Percentiles rank a stretch among this genome's conserved stretches.
phyloP scores from a whole-genome alignment of 108 stramenopile genomes.

The Skeletonema menzelii region DNA sequence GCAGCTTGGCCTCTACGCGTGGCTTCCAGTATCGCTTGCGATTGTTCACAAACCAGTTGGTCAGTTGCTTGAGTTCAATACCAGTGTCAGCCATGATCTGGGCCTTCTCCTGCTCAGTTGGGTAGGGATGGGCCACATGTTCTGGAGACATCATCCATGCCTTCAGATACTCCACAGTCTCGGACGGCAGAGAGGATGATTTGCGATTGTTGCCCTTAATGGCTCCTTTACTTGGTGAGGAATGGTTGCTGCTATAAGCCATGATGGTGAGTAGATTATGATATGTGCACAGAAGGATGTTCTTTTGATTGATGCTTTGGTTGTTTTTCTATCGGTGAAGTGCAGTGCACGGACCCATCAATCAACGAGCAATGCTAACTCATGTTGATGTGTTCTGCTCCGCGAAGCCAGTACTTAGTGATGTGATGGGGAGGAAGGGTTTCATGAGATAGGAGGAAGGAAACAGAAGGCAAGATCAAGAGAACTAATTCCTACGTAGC shows the following conservation, averaged over 20 bases:
- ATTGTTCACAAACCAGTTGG: slow-evolving; percentile 95
- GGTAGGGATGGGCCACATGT: slow-evolving; percentile 91
- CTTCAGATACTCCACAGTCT: slow-evolving; percentile 91
- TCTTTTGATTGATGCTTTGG: not conserved
- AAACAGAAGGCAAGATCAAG: not conserved
- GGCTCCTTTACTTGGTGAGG: not conserved
- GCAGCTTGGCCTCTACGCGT: slow-evolving; percentile 74
- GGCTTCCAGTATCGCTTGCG: slow-evolving; percentile 92
- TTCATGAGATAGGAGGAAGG: not conserved
- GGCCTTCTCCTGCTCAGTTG: slow-evolving; percentile 92
- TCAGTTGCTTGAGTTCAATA: slow-evolving; percentile 89
- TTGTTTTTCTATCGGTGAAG: not conserved
- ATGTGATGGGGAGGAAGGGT: not conserved
- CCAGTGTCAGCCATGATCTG: slow-evolving; percentile 86
- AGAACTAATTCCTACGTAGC: not conserved
- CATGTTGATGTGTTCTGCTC: too few relatives aligned
- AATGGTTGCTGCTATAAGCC: not conserved
- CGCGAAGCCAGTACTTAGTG: not conserved
- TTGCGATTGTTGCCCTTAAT: slow-evolving; percentile 34
- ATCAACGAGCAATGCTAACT: too few relatives aligned
- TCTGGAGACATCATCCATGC: slow-evolving; percentile 91
- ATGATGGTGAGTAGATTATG: not conserved
- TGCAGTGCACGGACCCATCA: not conserved
- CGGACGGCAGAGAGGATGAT: slow-evolving; percentile 64
- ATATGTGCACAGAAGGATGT: not conserved